phyloP scores from a whole-genome alignment of 495 filamentous ascomycete genomes.

The Penicillium paradoxum region DNA sequence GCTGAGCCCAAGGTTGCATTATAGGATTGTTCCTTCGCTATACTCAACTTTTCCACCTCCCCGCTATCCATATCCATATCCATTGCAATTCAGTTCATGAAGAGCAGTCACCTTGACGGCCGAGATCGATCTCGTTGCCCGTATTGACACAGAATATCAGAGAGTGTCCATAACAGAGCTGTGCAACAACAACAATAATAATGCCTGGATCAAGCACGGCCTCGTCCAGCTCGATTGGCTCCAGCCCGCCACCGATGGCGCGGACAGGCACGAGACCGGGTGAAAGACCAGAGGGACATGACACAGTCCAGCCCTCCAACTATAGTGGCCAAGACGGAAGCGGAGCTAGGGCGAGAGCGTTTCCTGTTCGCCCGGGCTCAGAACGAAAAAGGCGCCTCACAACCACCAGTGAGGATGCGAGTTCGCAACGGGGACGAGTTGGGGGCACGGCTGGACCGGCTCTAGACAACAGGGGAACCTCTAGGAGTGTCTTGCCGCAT shows the following conservation, averaged over 20 bases:
- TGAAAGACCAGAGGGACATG: constrained; percentile 8
- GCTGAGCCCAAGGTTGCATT: constrained; percentile 1
- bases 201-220: constrained; percentile 14
- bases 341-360: constrained; percentile 17
- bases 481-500: constrained; percentile 12
- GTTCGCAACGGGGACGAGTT: constrained; percentile 22
- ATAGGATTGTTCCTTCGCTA: not conserved
- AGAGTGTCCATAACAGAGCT: not conserved
- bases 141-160: constrained; percentile 1
- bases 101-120: constrained; percentile 32
- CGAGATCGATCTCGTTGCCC: constrained; percentile 41
- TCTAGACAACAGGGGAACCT: not conserved
- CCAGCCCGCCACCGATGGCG: not conserved
- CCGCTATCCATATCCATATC: not conserved
- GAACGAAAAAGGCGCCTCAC: constrained; percentile 40
- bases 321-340: not conserved
- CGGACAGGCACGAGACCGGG: not conserved
- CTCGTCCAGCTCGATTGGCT: constrained; percentile 4
- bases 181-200: not conserved
- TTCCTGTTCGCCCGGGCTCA: constrained; percentile 17
- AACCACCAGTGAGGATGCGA: constrained; percentile 23
- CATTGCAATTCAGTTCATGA: constrained; percentile 31
- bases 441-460: constrained; percentile 16
- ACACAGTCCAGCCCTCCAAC: not conserved
- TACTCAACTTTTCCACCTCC: not conserved